phyloP scores from a whole-genome alignment of 176 grass and related monocot species.

The Typha latifolia region DNA sequence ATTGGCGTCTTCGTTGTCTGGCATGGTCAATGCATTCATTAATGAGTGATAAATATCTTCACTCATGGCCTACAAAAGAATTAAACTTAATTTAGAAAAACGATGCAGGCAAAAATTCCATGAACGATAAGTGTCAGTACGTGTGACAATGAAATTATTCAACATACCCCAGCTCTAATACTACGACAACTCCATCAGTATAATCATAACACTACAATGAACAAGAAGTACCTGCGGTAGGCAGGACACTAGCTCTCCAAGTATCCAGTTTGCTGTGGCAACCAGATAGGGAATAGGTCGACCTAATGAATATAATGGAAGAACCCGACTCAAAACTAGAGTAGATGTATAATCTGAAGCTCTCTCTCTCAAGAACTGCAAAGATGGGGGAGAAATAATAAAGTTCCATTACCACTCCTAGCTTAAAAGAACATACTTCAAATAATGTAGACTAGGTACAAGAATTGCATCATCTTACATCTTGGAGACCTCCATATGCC shows the following conservation, averaged over 20 bases:
- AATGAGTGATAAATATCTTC: constrained; percentile 73
- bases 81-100: constrained; percentile 23
- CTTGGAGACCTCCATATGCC: constrained; percentile 87
- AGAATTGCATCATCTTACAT: constrained; percentile 39
- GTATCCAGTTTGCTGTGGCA: constrained; percentile 82
- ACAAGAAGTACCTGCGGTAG: constrained; percentile 54
- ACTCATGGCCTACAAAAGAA: constrained; percentile 52
- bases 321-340: constrained; percentile 59
- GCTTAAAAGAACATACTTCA: background rate
- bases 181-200: background rate
- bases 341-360: constrained; percentile 44
- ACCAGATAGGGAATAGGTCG: constrained; percentile 60
- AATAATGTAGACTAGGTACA: background rate
- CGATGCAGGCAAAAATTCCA: background rate
- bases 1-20: constrained; percentile 43
- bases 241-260: constrained; percentile 58
- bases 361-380: constrained; percentile 66
- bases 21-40: constrained; percentile 44
- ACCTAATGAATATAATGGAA: constrained; percentile 66
- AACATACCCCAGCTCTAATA: background rate
- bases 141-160: background rate
- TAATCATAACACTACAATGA: background rate
- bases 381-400: constrained; percentile 7
- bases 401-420: background rate
- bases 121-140: background rate